Evolutionary conservation across 2,329 filamentous ascomycete species (phyloP), one percentile per base, ranked within the genome.

Genomic region (Bipolaris gigantea): DNA sequence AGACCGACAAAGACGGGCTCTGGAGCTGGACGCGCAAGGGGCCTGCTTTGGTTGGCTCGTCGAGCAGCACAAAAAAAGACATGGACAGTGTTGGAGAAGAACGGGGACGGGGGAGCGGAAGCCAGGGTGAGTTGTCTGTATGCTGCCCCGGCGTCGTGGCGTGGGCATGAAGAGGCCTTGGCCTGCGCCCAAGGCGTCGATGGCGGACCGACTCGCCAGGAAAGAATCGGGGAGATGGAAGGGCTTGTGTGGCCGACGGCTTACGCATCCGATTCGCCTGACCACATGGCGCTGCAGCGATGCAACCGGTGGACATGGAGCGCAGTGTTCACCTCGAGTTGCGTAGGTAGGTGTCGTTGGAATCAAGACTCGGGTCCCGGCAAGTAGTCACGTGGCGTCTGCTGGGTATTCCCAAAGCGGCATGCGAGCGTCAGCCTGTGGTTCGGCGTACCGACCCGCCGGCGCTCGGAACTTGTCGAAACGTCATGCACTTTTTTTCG

Each of bases 191-290:
- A 55, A 49, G 53, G 44, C 48, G 36, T 46, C 42, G 19, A 53
- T 19, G 45, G 43, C 64, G 63, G 62, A 55, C 61, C 60, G 62
- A 63, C 55, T 65, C 45, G 57, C 59, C 59, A 59, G 58, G 44
- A 21, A 32, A 48, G 35, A 19, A 32, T 18, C 50, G 51, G 51
- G 39, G 45, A 48, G 47, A 49, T 27, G 51, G 41, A 45, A 42
- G 21, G 30, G 25, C 16, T 11, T 30, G 27, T 33, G 40, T 25
- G 11, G 18, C 11, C 19, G 18, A 39, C 36, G 34, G 43, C 35
- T 41, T 34, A 34, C 7, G 27, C 35, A 27, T 45, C 40, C 47
- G 40, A 19, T 45, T 30, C 21, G 36, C 47, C 39, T n/a, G 23
- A 5, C 27, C 27, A 19, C 43, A 23, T 39, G 11, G 36, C 18